Evolutionary conservation across 805 yeast species (phyloP).

Genomic region (Myxozyma melibiosi): DNA sequence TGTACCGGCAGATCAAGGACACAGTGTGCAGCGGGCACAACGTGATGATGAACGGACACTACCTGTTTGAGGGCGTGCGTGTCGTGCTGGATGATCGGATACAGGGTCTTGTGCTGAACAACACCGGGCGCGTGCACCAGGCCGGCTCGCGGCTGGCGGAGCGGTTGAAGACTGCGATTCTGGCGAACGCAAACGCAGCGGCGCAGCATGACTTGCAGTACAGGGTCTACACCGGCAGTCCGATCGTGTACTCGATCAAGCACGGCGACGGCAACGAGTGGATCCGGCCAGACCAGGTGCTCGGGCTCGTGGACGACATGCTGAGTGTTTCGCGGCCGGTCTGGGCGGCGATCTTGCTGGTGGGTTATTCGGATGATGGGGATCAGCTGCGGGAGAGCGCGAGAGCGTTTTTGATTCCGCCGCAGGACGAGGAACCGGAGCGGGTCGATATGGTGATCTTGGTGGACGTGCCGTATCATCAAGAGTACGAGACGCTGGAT

Average conservation of each 20-base stretch:
- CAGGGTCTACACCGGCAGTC: slow-evolving; percentile 13
- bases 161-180: slow-evolving; percentile 7
- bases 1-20: slow-evolving; percentile 4
- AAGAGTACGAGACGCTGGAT: not conserved
- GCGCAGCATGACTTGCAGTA: slow-evolving; percentile 11
- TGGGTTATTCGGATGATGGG: slow-evolving; percentile 5
- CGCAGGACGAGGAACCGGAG: slow-evolving; percentile 4
- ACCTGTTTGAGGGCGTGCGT: slow-evolving; percentile 10
- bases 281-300: slow-evolving; percentile 10
- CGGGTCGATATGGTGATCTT: slow-evolving; percentile 15
- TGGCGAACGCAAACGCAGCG: slow-evolving; percentile 6
- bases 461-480: slow-evolving; percentile 10
- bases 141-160: slow-evolving; percentile 9
- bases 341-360: slow-evolving; percentile 8
- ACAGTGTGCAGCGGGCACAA: slow-evolving; percentile 9
- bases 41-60: slow-evolving; percentile 9
- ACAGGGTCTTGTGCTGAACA: slow-evolving; percentile 3
- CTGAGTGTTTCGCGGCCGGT: slow-evolving; percentile 7
- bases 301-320: slow-evolving; percentile 15
- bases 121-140: slow-evolving; percentile 2
- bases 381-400: slow-evolving; percentile 1
- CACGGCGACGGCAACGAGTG: slow-evolving; percentile 9
- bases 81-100: slow-evolving; percentile 11
- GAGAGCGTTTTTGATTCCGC: slow-evolving; percentile 3
- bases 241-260: slow-evolving; percentile 5